Evolutionary conservation across 2,329 filamentous ascomycete genomes (phyloP).

Genomic region (Monosporascus sp.): DNA sequence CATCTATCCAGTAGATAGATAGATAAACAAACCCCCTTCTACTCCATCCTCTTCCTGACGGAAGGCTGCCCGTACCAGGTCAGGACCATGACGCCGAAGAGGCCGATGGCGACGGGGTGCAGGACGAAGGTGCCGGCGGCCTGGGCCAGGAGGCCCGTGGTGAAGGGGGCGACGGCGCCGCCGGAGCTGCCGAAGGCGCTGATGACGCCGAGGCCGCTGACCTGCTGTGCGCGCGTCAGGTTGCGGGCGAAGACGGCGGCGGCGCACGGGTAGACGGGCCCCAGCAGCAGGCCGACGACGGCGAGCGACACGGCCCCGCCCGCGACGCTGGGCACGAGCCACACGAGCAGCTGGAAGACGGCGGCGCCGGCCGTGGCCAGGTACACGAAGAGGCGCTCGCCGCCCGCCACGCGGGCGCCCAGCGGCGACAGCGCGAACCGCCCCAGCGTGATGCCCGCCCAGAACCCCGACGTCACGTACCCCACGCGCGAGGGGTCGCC

Average conservation of each 20-base stretch:
- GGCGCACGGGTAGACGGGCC: constrained; percentile 74
- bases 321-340: constrained; percentile 71
- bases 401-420: constrained; percentile 52
- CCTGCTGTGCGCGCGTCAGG: constrained; percentile 54
- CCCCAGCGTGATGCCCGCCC: constrained; percentile 71
- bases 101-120: constrained; percentile 60
- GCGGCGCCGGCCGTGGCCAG: constrained; percentile 55
- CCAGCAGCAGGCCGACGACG: constrained; percentile 69
- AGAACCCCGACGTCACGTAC: constrained; percentile 70
- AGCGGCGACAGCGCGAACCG: constrained; percentile 66
- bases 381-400: constrained; percentile 67
- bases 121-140: constrained; percentile 58
- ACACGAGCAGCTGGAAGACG: constrained; percentile 69
- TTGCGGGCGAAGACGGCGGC: constrained; percentile 57
- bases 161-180: constrained; percentile 61
- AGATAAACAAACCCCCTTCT: constrained; percentile 9
- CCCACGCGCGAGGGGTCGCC: constrained; percentile 68
- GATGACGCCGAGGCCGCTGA: constrained; percentile 62
- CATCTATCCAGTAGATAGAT: background rate
- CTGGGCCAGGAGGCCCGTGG: constrained; percentile 60
- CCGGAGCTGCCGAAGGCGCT: constrained; percentile 65
- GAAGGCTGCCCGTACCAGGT: constrained; percentile 60
- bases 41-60: constrained; percentile 56
- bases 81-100: constrained; percentile 60
- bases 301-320: constrained; percentile 62